Evolutionary conservation across 345 rosid genomes (phyloP).

Genomic region (Turnera subulata): DNA sequence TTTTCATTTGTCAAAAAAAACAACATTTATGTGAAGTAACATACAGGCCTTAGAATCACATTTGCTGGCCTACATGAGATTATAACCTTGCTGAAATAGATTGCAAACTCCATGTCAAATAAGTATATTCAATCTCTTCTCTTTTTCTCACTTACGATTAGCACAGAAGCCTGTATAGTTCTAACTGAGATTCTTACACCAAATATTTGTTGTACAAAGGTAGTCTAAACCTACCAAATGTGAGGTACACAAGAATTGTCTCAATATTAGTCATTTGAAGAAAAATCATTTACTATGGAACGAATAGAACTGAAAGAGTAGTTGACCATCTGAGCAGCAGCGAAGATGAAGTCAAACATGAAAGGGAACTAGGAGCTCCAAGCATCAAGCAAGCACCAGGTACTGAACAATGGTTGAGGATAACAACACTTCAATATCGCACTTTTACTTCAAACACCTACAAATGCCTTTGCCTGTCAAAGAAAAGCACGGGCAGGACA

Average conservation of each 20-base stretch:
- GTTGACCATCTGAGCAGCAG: not conserved
- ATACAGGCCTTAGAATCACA: no score
- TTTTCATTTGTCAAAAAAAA: no score
- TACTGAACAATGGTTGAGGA: not conserved
- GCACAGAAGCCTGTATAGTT: not conserved
- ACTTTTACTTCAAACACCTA: not conserved
- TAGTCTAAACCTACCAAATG: slow-evolving; percentile 1
- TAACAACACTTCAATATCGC: not conserved
- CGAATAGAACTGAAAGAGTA: not conserved
- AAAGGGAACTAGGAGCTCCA: no score
- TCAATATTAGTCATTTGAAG: not conserved
- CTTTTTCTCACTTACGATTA: not conserved
- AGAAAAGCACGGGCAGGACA: slow-evolving; percentile 10
- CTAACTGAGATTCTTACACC: not conserved
- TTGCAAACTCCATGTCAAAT: not conserved
- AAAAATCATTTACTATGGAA: not conserved
- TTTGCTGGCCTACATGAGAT: no score
- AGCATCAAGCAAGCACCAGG: not conserved
- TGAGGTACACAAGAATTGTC: not conserved
- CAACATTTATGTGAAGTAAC: no score
- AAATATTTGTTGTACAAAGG: slow-evolving; percentile 5
- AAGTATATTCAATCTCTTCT: not conserved
- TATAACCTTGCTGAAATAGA: not conserved
- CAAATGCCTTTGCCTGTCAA: slow-evolving; percentile 36
- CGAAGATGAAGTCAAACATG: not conserved